A percentile compares a stretch with the other conserved stretches of the same genome.
Conservation (phyloP, 306 rosid species). For the Malus fusca region DNA sequence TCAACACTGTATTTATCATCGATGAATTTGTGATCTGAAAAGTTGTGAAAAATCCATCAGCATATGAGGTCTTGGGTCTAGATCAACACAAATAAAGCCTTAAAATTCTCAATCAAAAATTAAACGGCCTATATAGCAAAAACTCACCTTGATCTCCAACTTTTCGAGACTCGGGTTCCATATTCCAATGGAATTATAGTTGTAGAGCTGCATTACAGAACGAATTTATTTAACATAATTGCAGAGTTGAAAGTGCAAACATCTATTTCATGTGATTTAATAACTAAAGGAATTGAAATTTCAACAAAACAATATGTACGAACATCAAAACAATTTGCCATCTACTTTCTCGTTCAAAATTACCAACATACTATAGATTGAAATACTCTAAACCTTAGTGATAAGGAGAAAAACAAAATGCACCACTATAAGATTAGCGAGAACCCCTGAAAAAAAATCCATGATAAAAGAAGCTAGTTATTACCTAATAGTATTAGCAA, state of each 20-base stretch:
- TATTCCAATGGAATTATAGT: background rate
- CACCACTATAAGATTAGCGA: no score
- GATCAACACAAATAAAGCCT: background rate
- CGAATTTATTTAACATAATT: background rate
- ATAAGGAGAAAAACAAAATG: background rate
- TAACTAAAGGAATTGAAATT: background rate
- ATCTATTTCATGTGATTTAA: background rate
- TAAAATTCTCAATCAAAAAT: background rate
- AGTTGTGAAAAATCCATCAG: background rate
- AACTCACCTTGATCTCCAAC: background rate
- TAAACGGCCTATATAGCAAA: background rate
- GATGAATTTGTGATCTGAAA: background rate
- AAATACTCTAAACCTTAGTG: background rate
- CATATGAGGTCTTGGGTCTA: no score
- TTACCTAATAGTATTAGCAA: background rate
- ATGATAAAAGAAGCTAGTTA: background rate
- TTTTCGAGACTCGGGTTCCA: background rate
- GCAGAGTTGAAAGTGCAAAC: background rate
- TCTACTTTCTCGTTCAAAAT: background rate
- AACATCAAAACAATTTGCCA: background rate
- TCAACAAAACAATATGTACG: background rate
- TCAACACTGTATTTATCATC: conserved; percentile 5
- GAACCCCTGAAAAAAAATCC: background rate
- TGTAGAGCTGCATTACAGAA: background rate
- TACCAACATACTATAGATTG: background rate